Conservation (phyloP, 768 basidiomycete species). For the Podaxis sp. region DNA sequence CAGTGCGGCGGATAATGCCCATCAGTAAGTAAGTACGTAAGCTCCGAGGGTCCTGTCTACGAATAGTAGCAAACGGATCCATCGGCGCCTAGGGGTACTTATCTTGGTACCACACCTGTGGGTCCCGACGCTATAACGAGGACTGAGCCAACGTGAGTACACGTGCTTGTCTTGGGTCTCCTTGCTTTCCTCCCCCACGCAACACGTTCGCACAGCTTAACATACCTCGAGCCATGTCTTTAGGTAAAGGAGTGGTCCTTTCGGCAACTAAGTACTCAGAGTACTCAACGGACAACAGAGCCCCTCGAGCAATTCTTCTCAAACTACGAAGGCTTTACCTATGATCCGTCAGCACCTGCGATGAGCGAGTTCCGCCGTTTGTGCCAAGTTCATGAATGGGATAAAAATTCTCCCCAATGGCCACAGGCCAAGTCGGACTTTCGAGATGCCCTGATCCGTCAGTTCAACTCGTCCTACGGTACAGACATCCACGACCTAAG, state of each 20-base stretch:
- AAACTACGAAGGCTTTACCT: neutral
- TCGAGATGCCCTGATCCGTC: constrained; percentile 7
- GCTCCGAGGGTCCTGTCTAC: no score
- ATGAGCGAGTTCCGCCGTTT: constrained; percentile 10
- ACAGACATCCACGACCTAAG: constrained; percentile 13
- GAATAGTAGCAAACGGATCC: no score
- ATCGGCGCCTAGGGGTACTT: no score
- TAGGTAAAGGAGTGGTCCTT: neutral
- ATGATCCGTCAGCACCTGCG: constrained; percentile 5
- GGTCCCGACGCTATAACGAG: no score
- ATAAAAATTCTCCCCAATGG: neutral
- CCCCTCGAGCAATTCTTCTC: constrained; percentile 10
- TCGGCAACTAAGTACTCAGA: neutral
- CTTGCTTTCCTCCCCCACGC: neutral
- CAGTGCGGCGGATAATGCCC: no score
- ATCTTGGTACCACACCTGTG: no score
- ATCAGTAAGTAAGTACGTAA: no score
- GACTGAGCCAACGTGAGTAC: neutral
- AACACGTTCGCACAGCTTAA: neutral
- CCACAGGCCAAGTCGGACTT: neutral
- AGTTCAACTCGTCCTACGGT: constrained; percentile 16
- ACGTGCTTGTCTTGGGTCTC: neutral
- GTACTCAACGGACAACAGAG: neutral
- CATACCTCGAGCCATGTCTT: neutral
- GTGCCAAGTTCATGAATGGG: neutral